phyloP scores from a whole-genome alignment of 2,329 filamentous ascomycete genomes.

The Cladosporium sp. region DNA sequence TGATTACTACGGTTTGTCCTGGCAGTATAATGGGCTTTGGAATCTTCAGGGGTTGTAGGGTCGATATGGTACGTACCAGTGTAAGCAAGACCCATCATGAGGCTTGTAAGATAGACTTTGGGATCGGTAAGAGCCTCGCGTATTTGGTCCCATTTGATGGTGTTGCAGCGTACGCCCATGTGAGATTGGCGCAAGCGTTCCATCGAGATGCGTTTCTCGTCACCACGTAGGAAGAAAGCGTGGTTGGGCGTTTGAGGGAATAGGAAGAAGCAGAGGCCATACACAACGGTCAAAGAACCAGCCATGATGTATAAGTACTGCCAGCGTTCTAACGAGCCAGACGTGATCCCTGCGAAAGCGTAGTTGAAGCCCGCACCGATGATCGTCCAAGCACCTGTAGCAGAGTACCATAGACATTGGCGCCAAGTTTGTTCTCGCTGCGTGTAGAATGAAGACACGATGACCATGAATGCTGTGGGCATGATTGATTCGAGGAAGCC shows the following conservation, averaged over 20 bases:
- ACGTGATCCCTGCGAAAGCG: constrained; percentile 47
- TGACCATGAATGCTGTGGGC: constrained; percentile 55
- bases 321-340: constrained; percentile 14
- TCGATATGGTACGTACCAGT: constrained; percentile 34
- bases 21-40: neutral
- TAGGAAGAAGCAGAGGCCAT: constrained; percentile 53
- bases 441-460: constrained; percentile 41
- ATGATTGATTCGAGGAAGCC: constrained; percentile 55
- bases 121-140: constrained; percentile 53
- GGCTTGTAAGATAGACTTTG: constrained; percentile 32
- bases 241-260: constrained; percentile 56
- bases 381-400: constrained; percentile 30
- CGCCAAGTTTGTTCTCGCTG: constrained; percentile 37
- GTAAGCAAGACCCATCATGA: constrained; percentile 40
- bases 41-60: neutral
- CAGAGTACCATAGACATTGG: constrained; percentile 27
- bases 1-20: neutral
- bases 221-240: constrained; percentile 47
- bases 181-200: constrained; percentile 53
- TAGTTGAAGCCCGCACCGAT: constrained; percentile 46
- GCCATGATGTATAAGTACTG: constrained; percentile 40
- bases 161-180: constrained; percentile 55
- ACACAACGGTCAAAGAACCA: constrained; percentile 53
- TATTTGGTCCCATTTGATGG: constrained; percentile 52
- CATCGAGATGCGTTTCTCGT: constrained; percentile 50